Percentiles rank a stretch among this genome's conserved stretches.
Evolutionary conservation across 495 filamentous ascomycete species (phyloP).

Genomic region (Hapsidospora chrysogenum): DNA sequence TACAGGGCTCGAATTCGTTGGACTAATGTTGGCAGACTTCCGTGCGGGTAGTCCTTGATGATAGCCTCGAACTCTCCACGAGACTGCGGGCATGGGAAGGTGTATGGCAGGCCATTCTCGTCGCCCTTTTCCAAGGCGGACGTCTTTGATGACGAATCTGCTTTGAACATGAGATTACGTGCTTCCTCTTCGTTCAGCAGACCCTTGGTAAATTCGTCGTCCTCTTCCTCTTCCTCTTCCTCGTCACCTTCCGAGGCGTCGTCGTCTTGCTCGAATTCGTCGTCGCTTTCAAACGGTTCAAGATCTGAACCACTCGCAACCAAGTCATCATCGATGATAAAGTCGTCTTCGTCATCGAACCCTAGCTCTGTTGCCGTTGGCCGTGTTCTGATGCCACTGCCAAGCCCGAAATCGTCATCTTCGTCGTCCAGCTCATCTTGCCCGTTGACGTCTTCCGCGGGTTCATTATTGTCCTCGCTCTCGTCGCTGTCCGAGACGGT

Average conservation of each 20-base stretch:
- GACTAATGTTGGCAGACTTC: conserved; percentile 61
- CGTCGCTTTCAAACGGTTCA: conserved; percentile 39
- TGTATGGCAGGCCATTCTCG: conserved; percentile 49
- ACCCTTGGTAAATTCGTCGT: conserved; percentile 53
- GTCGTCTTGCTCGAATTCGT: conserved; percentile 33
- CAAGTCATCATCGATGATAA: conserved; percentile 74
- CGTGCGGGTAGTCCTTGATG: conserved; percentile 35
- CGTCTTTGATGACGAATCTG: conserved; percentile 7
- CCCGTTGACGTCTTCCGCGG: conserved; percentile 5
- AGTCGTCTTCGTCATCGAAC: conserved; percentile 84
- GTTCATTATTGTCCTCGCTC: conserved; percentile 12
- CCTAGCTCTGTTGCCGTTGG: conserved; percentile 29
- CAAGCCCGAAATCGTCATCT: conserved; percentile 36
- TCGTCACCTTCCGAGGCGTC: conserved; percentile 5
- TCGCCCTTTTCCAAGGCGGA: conserved; percentile 15
- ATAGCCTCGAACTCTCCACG: conserved; percentile 57
- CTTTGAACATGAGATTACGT: conserved; percentile 25
- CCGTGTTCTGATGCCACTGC: conserved; percentile 31
- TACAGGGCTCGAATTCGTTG: conserved; percentile 78
- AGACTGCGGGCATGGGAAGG: conserved; percentile 65
- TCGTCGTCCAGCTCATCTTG: conserved; percentile 21
- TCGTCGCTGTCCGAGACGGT: conserved; percentile 28
- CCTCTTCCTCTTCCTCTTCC: conserved; percentile 22
- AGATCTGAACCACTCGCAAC: conserved; percentile 50
- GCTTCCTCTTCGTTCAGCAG: conserved; percentile 36